Base-by-base conservation (phyloP, 805 yeast genomes). In the Candida andamanensis region DNA sequence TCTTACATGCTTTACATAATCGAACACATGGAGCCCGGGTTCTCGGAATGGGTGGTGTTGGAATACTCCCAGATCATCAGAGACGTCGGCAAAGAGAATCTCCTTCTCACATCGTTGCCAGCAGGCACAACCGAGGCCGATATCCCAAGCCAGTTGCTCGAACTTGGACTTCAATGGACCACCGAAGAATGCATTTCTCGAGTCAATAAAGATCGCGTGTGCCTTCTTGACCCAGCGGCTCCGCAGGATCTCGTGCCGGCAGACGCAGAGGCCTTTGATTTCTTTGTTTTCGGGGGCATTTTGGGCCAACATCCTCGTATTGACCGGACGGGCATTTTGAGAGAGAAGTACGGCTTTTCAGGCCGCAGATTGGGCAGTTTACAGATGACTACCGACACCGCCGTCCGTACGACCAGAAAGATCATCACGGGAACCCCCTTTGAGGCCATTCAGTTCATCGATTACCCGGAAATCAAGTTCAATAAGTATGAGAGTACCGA, bases 351-450 rank as follows among this genome's bases (percentile, higher is more conserved):
- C 45, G 95, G 95, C 0, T 80, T 87, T 50, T 77, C 74, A 1
- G 95, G 97, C 6, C 78, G 92, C 61, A 73, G 95, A 54, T 67
- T 90, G 32, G 97, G 96, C 2, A 73, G 67, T 31, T 73, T 82
- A 44, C 98, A 90, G 55, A 92, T 90, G 97, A 86, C 97, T 12
- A 90, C 98, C 0, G 98, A 90, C 53, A 90, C 98, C 1, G 97
- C 97, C 0, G 81, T 92, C 20, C 75, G 98, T 57, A 86, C 95
- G 13, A 86, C 97, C 1, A 87, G 86, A 48, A 52, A 72, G 27
- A 89, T 90, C 17, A 63, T 85, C n/a, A 76, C 78, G 37, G 71
- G 73, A 26, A 63, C 40, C 9, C 48, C 52, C 34, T 83, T 90
- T 46, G 84, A 82, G 41, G 74, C 83, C 31, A 85, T 92, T 40